A percentile compares a stretch with the other conserved stretches of the same genome.
Evolutionary conservation across 805 yeast species (phyloP).

Genomic region (Lachancea sp.): DNA sequence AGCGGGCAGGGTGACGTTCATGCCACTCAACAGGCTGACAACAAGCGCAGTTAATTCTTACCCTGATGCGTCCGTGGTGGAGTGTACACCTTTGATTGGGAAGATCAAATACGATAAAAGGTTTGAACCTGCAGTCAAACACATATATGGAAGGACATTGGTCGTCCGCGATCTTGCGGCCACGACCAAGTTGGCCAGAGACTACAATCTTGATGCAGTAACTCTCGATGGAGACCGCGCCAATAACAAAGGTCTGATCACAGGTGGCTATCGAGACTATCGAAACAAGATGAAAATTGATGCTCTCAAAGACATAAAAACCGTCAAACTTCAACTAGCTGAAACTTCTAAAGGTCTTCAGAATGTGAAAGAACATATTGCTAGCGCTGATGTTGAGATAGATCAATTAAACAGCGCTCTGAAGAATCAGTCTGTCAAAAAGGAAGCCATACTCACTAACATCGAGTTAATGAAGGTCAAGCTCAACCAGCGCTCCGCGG

Average conservation of each 20-base stretch:
- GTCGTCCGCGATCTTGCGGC: slow-evolving; percentile 64
- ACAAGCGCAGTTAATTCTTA: slow-evolving; percentile 37
- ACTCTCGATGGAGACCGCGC: slow-evolving; percentile 91
- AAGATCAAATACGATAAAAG: slow-evolving; percentile 58
- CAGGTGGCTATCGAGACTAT: slow-evolving; percentile 78
- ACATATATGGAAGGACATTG: slow-evolving; percentile 74
- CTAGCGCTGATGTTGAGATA: slow-evolving; percentile 45
- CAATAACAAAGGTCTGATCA: slow-evolving; percentile 73
- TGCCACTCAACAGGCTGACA: slow-evolving; percentile 72
- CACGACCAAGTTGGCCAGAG: slow-evolving; percentile 62
- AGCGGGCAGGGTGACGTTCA: slow-evolving; percentile 82
- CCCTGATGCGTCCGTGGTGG: slow-evolving; percentile 54
- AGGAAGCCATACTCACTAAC: slow-evolving; percentile 39
- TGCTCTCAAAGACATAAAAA: slow-evolving; percentile 50
- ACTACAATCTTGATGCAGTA: slow-evolving; percentile 61
- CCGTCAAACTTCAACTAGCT: slow-evolving; percentile 34
- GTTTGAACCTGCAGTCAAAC: slow-evolving; percentile 62
- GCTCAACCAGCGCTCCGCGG: slow-evolving; percentile 37
- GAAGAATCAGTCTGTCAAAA: slow-evolving; percentile 28
- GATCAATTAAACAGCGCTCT: slow-evolving; percentile 43
- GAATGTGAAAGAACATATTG: slow-evolving; percentile 36
- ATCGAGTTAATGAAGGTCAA: slow-evolving; percentile 41
- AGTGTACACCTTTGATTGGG: slow-evolving; percentile 67
- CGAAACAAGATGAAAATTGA: slow-evolving; percentile 63
- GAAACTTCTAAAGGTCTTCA: slow-evolving; percentile 36